Percentiles rank a stretch among this genome's conserved stretches.
phyloP scores from a whole-genome alignment of 2,329 filamentous ascomycete genomes.

The Xylaria digitata region DNA sequence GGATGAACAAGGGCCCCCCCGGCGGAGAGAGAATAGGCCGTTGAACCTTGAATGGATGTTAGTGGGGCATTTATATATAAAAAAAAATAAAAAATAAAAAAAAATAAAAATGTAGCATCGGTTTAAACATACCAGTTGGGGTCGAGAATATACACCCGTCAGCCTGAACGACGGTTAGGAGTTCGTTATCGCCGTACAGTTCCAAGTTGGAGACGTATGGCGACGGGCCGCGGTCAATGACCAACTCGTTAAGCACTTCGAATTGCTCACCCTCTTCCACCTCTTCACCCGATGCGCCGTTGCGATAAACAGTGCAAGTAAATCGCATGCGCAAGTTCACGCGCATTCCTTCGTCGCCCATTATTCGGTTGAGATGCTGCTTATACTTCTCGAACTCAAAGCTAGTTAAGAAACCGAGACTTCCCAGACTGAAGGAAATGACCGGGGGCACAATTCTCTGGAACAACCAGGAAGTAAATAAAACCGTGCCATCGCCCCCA shows the following conservation, averaged over 20 bases:
- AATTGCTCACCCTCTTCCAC: constrained; percentile 93
- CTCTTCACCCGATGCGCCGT: constrained; percentile 68
- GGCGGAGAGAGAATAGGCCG: constrained; percentile 94
- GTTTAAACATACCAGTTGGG: constrained; percentile 73
- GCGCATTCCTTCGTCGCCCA: constrained; percentile 95
- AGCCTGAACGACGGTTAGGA: constrained; percentile 94
- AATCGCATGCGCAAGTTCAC: constrained; percentile 99
- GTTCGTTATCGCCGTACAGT: constrained; percentile 93
- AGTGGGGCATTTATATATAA: constrained; percentile 9
- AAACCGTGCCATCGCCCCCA: constrained; percentile 86
- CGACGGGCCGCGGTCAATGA: constrained; percentile 96
- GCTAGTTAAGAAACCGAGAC: constrained; percentile 87
- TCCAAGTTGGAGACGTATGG: constrained; percentile 98
- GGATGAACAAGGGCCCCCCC: constrained; percentile 96
- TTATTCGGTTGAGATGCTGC: constrained; percentile 84
- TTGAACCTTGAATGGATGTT: constrained; percentile 67
- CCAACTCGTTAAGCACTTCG: constrained; percentile 97
- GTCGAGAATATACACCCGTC: constrained; percentile 99
- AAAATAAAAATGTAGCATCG: not conserved
- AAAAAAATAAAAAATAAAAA: no score
- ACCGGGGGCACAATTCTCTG: constrained; percentile 88
- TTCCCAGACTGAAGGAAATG: constrained; percentile 84
- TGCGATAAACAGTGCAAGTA: constrained; percentile 94
- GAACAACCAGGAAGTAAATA: constrained; percentile 93
- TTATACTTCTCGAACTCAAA: constrained; percentile 92